A percentile compares a stretch with the other conserved stretches of the same genome.
Conservation (phyloP, 2,329 filamentous ascomycete species). For the Fusarium sarcochroum region DNA sequence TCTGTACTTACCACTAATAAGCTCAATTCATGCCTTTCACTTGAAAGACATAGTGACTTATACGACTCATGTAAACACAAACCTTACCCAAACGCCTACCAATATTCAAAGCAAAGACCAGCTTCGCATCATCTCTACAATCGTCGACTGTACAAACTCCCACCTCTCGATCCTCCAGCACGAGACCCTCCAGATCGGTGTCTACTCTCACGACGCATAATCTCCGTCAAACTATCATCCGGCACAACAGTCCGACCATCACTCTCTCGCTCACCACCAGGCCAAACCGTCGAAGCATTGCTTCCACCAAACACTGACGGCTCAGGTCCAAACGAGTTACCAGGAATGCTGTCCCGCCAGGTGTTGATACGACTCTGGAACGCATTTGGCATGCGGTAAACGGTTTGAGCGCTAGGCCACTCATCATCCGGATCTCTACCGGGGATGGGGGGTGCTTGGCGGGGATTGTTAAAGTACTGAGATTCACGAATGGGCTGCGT, state of each 20-base stretch:
- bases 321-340: neutral
- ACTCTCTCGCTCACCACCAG: neutral
- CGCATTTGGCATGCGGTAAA: neutral
- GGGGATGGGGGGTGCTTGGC: neutral
- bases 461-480: constrained; percentile 7
- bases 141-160: neutral
- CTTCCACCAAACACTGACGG: constrained; percentile 17
- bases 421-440: neutral
- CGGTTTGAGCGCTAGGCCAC: neutral
- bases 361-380: constrained; percentile 1
- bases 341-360: constrained; percentile 14
- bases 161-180: neutral
- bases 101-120: constrained; percentile 3
- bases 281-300: constrained; percentile 22
- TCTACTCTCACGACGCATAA: neutral
- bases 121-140: neutral
- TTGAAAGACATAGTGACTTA: neutral
- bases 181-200: neutral
- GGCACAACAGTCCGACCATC: constrained; percentile 2
- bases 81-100: neutral
- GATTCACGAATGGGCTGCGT: constrained; percentile 1
- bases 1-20: neutral
- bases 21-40: neutral
- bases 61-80: neutral
- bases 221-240: constrained; percentile 9